A percentile compares a stretch with the other conserved stretches of the same genome.
Evolutionary conservation across 108 stramenopile species (phyloP).

Genomic region (Cafeteria roenbergensis): DNA sequence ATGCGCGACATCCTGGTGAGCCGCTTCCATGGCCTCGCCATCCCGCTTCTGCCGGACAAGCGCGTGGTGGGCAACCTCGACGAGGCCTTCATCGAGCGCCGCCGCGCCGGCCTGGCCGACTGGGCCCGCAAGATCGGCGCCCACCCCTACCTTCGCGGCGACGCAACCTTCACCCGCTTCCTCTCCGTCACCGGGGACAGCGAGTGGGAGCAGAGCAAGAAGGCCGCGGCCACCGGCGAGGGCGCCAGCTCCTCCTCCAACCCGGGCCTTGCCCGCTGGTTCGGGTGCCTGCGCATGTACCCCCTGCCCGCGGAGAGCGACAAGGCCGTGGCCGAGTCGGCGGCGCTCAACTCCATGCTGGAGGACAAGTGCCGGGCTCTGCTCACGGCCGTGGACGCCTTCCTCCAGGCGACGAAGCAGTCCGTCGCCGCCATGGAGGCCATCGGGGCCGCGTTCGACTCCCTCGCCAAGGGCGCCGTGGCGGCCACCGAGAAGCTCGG

Average conservation of each 20-base stretch:
- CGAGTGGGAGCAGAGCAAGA: conserved; percentile 2
- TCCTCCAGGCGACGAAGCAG: background rate
- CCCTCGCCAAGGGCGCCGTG: background rate
- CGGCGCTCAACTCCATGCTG: too few species aligned
- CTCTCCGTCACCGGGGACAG: background rate
- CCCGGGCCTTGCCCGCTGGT: conserved; percentile 2
- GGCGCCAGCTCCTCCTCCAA: background rate
- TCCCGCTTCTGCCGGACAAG: conserved; percentile 8
- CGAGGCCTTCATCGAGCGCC: conserved; percentile 1
- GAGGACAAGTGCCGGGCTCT: background rate
- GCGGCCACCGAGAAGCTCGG: background rate
- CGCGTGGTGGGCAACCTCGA: background rate
- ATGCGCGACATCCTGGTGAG: conserved; percentile 8
- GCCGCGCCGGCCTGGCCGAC: background rate
- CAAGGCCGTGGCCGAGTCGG: background rate
- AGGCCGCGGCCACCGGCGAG: background rate
- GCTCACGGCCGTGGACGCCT: background rate
- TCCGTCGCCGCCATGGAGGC: background rate
- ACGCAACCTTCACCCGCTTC: background rate
- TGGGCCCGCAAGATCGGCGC: background rate
- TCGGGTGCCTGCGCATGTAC: background rate
- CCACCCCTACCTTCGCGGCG: conserved; percentile 6
- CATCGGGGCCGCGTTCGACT: background rate
- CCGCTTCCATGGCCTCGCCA: conserved; percentile 10
- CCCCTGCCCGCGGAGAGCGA: background rate